Conservation (phyloP, 2,329 filamentous ascomycete genomes). For the Aspergillus carbonarius region DNA sequence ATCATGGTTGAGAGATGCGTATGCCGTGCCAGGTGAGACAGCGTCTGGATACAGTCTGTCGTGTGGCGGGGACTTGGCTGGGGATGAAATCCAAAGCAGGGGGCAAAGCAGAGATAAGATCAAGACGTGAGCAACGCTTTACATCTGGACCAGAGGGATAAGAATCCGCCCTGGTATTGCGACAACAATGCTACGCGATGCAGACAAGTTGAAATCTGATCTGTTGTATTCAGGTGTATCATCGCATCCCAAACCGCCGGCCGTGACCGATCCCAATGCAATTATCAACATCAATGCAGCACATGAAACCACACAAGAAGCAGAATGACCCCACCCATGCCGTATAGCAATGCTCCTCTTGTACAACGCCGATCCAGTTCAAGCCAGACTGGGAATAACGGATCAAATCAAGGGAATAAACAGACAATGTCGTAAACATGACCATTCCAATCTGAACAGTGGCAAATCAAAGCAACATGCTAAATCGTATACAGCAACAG, state of each 20-base stretch:
- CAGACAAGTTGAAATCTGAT: not conserved
- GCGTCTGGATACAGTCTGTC: not conserved
- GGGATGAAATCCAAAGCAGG: not conserved
- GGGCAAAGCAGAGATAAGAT: not conserved
- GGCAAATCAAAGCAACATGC: conserved; percentile 11
- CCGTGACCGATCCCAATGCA: conserved; percentile 2
- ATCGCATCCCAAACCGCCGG: conserved; percentile 3
- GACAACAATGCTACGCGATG: not conserved
- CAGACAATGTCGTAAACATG: not conserved
- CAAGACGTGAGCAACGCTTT: too few species aligned
- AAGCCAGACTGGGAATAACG: conserved; percentile 1
- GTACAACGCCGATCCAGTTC: conserved; percentile 20
- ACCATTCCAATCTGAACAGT: conserved; percentile 12
- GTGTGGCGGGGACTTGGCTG: not conserved
- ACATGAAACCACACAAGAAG: conserved; percentile 1
- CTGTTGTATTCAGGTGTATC: conserved; percentile 3
- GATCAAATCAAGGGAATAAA: conserved; percentile 1
- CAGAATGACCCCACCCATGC: conserved; percentile 19
- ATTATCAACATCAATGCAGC: conserved; percentile 7
- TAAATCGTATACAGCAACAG: conserved; percentile 5
- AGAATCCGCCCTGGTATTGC: not conserved
- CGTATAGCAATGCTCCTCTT: conserved; percentile 22
- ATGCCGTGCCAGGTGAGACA: conserved; percentile 1
- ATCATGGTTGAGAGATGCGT: not conserved
- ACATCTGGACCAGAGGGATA: not conserved